These are phyloP conservation scores for Globisporangium orthogonon DNA, from an alignment of 352 stramenopile genomes.

Conservation along the genomic window DNA sequence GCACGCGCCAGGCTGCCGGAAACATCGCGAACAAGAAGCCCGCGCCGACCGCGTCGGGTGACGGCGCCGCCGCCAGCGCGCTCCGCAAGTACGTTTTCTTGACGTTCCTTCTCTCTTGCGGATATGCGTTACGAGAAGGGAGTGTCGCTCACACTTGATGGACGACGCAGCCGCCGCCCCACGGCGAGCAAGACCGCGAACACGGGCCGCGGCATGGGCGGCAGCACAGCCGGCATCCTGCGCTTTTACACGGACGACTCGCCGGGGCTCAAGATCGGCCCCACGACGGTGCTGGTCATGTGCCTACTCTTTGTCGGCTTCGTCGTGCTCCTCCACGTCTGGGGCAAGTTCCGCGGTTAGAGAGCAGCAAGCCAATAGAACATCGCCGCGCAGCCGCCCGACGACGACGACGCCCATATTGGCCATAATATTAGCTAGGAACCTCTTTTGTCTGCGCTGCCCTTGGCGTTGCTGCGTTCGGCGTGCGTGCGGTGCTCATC, in stretches of 20 bases:
- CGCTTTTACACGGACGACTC: constrained; percentile 97
- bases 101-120: neutral
- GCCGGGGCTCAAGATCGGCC: constrained; percentile 93
- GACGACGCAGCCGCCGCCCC: constrained; percentile 35
- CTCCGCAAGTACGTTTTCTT: constrained; percentile 50
- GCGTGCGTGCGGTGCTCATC: constrained; percentile 1
- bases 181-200: constrained; percentile 46
- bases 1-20: constrained; percentile 22
- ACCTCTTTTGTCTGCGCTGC: neutral
- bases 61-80: constrained; percentile 60
- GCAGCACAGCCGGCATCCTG: constrained; percentile 90
- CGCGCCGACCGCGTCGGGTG: constrained; percentile 45
- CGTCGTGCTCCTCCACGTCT: constrained; percentile 96
- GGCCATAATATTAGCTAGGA: constrained; percentile 36
- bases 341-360: constrained; percentile 94
- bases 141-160: no score
- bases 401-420: constrained; percentile 10
- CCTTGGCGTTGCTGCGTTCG: neutral
- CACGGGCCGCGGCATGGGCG: constrained; percentile 79
- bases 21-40: constrained; percentile 58
- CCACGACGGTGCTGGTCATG: constrained; percentile 93
- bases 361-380: neutral
- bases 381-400: no score
- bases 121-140: neutral
- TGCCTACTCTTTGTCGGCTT: constrained; percentile 95